Base-by-base conservation (phyloP, 768 basidiomycete genomes). In the Russula sp. region DNA sequence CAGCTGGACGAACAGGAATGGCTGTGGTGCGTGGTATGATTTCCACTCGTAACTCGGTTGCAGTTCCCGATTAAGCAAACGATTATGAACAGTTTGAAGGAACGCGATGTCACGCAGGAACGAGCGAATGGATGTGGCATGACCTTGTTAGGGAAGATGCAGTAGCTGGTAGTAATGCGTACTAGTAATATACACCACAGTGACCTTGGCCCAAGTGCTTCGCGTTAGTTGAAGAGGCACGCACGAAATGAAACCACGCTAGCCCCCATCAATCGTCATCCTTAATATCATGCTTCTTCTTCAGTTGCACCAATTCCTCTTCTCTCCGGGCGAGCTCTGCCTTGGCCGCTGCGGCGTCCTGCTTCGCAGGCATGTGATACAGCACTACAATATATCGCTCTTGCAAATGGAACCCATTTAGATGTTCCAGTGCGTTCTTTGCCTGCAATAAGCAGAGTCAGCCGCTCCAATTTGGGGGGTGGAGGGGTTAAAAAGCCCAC, bases 331-430 rank as follows among this genome's bases (percentile, higher is more conserved):
- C 91, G 56, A 98, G 76, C 68, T 98, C 96, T 22, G 92, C 91
- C 72, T 97, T 97, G 14, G 89, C 89, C 7, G 92, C 88, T 1
- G 93, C 92, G 1, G 93, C 93, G 70, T 95, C 93, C 71, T 95
- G 93, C 74, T 94, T 92, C n/a, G 93, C 88, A 42, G 94, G 93
- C 87, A 98, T 96, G 73, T 98, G 95, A 71, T 96, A 98, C 34
- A 98, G 78, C 9, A 98, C 96, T 61, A 99, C 96, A 57, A 99
- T 96, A 76, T 98, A 99, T 31, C 96, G 89, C 75, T 97, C 96
- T 77, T 94, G 94, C 62, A 99, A 75, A 77, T 99, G 96, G 78
- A 99, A 99, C 50, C 96, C 96, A 69, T 98, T 98, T 71, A 98
- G 75, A 74, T 97, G 94, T 72, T 95, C 95, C 61, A 97, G 84